phyloP scores from a whole-genome alignment of 2,329 filamentous ascomycete species.

The Aspergillus puulaauensis region DNA sequence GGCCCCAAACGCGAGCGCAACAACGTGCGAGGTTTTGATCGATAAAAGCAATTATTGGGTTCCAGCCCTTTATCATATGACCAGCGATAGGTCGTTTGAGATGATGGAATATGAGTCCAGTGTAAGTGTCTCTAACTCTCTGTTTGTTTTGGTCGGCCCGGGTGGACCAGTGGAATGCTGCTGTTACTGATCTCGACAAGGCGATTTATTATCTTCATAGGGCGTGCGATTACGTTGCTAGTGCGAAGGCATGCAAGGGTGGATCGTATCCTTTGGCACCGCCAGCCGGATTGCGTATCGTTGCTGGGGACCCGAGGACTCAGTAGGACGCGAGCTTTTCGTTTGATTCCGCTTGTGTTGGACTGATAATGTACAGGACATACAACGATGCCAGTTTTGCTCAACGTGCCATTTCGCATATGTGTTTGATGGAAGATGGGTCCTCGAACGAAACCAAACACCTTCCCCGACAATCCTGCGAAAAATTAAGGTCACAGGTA shows the following conservation, averaged over 20 bases:
- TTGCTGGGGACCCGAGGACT: conserved; percentile 21
- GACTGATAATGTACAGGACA: conserved; percentile 9
- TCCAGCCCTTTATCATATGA: conserved; percentile 64
- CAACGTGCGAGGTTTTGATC: conserved; percentile 64
- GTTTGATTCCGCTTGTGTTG: not conserved
- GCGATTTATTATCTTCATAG: conserved; percentile 23
- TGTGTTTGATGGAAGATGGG: conserved; percentile 54
- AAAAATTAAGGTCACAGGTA: conserved; percentile 32
- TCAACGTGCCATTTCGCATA: conserved; percentile 55
- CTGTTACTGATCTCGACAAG: conserved; percentile 5
- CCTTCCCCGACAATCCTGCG: conserved; percentile 59
- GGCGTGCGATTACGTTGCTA: conserved; percentile 19
- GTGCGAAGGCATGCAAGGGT: conserved; percentile 11
- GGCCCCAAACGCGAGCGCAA: conserved; percentile 39
- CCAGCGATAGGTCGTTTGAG: conserved; percentile 16
- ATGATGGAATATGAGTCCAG: conserved; percentile 18
- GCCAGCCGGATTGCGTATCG: conserved; percentile 23
- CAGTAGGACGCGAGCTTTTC: conserved; percentile 8
- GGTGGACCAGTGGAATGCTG: not conserved
- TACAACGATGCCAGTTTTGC: conserved; percentile 18
- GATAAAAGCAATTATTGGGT: conserved; percentile 79
- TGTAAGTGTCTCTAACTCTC: conserved; percentile 11
- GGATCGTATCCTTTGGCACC: conserved; percentile 16
- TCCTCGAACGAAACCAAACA: conserved; percentile 48
- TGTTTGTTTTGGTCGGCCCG: not conserved